These are phyloP conservation scores for Yamadazyma conglobata DNA, from an alignment of 1,139 yeast genomes.

Conservation along the genomic window DNA sequence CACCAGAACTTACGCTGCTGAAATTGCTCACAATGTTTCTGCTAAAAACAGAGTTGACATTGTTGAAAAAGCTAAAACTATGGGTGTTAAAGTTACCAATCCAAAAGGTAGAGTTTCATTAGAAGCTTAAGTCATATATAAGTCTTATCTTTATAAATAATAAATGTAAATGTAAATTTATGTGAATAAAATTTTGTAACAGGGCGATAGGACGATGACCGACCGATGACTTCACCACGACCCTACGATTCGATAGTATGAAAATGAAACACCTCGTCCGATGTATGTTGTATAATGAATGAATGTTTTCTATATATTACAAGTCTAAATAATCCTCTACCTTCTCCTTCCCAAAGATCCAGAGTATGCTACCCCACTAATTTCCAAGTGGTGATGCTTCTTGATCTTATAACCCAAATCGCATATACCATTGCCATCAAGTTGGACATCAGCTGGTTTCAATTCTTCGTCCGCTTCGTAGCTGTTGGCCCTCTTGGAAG, in stretches of 20 bases:
- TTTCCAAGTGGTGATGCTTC: slow-evolving; percentile 44
- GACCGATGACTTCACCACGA: not conserved
- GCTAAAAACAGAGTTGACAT: slow-evolving; percentile 98
- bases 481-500: not conserved
- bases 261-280: too few species aligned
- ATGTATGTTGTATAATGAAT: slow-evolving; percentile 2
- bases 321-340: slow-evolving; percentile 2
- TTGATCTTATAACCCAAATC: slow-evolving; percentile 44
- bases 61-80: slow-evolving; percentile 95
- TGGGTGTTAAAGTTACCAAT: slow-evolving; percentile 98
- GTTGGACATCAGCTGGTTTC: slow-evolving; percentile 16
- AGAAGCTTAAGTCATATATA: slow-evolving; percentile 75
- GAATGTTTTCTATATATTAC: slow-evolving; percentile 1
- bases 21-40: slow-evolving; percentile 97
- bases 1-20: slow-evolving; percentile 99
- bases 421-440: slow-evolving; percentile 36
- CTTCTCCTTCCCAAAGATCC: slow-evolving; percentile 23
- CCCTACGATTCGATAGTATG: too few species aligned
- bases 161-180: slow-evolving; percentile 14
- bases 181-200: too few species aligned
- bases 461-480: slow-evolving; percentile 10
- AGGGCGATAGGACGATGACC: too few species aligned
- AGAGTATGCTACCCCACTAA: slow-evolving; percentile 31
- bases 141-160: slow-evolving; percentile 9
- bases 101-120: slow-evolving; percentile 98